These are phyloP conservation scores for Candida khao-thaluensis DNA, from an alignment of 805 yeast genomes.

Conservation along the genomic window DNA sequence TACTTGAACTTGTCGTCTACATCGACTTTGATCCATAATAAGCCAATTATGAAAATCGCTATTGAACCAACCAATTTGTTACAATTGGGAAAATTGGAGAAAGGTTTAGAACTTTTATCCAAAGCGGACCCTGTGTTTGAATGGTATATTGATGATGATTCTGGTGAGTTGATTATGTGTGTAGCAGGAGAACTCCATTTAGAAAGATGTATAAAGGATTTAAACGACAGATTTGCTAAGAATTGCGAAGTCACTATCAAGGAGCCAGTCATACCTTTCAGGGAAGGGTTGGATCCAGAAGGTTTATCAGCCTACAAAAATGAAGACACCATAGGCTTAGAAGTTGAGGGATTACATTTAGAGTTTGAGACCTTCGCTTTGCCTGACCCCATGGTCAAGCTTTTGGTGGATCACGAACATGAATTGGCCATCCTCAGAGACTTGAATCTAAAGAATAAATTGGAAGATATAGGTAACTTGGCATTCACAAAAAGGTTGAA, in stretches of 20 bases:
- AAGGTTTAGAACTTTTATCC: slow-evolving; percentile 74
- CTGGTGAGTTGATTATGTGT: slow-evolving; percentile 90
- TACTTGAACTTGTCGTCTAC: slow-evolving; percentile 61
- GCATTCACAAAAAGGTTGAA: slow-evolving; percentile 13
- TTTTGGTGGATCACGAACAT: slow-evolving; percentile 47
- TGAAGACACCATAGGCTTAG: slow-evolving; percentile 14
- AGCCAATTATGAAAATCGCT: slow-evolving; percentile 93
- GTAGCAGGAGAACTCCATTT: slow-evolving; percentile 97
- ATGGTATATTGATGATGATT: slow-evolving; percentile 72
- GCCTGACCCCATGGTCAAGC: slow-evolving; percentile 47
- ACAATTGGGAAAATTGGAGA: slow-evolving; percentile 69
- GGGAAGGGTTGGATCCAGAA: slow-evolving; percentile 76
- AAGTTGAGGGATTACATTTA: slow-evolving; percentile 25
- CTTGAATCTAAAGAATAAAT: slow-evolving; percentile 19
- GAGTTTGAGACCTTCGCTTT: slow-evolving; percentile 57
- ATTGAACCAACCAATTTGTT: slow-evolving; percentile 91
- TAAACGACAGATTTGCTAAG: slow-evolving; percentile 82
- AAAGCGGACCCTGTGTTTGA: slow-evolving; percentile 95
- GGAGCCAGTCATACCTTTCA: slow-evolving; percentile 90
- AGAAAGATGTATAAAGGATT: slow-evolving; percentile 90
- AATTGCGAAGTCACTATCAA: slow-evolving; percentile 83
- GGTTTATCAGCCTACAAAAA: slow-evolving; percentile 31
- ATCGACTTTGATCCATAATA: slow-evolving; percentile 50
- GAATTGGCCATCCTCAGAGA: slow-evolving; percentile 37
- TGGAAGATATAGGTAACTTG: slow-evolving; percentile 2